phyloP scores from a whole-genome alignment of 2,329 filamentous ascomycete genomes.

The Penicillium rolfsii region DNA sequence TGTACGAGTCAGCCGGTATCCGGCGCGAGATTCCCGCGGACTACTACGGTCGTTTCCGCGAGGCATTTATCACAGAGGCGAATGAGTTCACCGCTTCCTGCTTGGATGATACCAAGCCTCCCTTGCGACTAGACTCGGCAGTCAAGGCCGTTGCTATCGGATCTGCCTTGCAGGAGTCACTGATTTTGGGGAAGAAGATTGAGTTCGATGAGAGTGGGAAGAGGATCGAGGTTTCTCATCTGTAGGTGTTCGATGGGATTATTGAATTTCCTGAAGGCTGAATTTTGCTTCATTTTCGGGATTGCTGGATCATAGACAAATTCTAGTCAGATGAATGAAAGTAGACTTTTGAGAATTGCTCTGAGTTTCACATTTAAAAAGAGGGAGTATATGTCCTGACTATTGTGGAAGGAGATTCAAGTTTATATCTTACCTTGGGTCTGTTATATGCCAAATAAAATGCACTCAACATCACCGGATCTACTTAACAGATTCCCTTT shows the following conservation, averaged over 20 bases:
- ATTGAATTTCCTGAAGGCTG: neutral
- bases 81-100: slow-evolving; percentile 64
- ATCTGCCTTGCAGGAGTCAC: slow-evolving; percentile 58
- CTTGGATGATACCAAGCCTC: slow-evolving; percentile 58
- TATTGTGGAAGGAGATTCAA: no score
- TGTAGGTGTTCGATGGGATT: neutral
- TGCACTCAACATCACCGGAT: no score
- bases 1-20: slow-evolving; percentile 57
- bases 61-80: slow-evolving; percentile 64
- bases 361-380: no score
- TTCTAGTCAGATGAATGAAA: neutral
- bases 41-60: slow-evolving; percentile 65
- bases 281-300: neutral
- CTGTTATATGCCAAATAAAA: no score
- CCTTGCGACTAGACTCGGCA: slow-evolving; percentile 59
- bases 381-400: no score
- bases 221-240: slow-evolving; percentile 38
- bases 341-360: neutral
- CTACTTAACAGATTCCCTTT: no score
- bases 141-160: slow-evolving; percentile 62
- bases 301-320: neutral
- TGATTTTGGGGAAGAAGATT: slow-evolving; percentile 35
- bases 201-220: slow-evolving; percentile 53
- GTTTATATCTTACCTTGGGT: no score
- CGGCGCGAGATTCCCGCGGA: slow-evolving; percentile 61